These are phyloP conservation scores for Dictyophora rubrovolvata DNA, from an alignment of 768 basidiomycete species.

Conservation along the genomic window DNA sequence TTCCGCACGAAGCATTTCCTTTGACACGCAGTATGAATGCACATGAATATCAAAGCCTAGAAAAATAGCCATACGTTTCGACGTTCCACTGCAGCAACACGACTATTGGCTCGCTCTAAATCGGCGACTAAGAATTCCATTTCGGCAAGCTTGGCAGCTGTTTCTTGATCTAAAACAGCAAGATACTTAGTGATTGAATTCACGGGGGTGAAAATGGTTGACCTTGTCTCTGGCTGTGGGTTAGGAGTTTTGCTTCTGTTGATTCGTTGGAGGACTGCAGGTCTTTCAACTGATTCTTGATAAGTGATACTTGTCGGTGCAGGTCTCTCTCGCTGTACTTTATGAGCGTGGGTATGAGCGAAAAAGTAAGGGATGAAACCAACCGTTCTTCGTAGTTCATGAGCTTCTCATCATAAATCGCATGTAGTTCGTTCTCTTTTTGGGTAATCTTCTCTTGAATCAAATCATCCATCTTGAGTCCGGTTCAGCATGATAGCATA, in stretches of 20 bases:
- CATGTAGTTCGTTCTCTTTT: slow-evolving; percentile 95
- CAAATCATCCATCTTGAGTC: slow-evolving; percentile 82
- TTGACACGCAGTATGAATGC: slow-evolving; percentile 1
- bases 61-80: slow-evolving; percentile 60
- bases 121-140: slow-evolving; percentile 93
- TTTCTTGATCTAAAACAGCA: slow-evolving; percentile 66
- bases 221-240: slow-evolving; percentile 90
- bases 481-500: background rate
- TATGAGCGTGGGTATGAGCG: background rate
- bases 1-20: slow-evolving; percentile 94
- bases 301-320: slow-evolving; percentile 81
- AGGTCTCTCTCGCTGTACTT: slow-evolving; percentile 69
- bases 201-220: slow-evolving; percentile 5
- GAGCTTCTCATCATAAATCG: slow-evolving; percentile 92
- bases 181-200: background rate
- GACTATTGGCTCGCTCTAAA: slow-evolving; percentile 87
- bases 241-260: slow-evolving; percentile 84
- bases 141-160: slow-evolving; percentile 80
- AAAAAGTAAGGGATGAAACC: slow-evolving; percentile 14
- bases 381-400: slow-evolving; percentile 95
- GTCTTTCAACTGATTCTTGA: slow-evolving; percentile 82
- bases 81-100: slow-evolving; percentile 85
- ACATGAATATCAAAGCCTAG: background rate
- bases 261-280: slow-evolving; percentile 86
- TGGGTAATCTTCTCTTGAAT: slow-evolving; percentile 81